Conservation (phyloP, 306 rosid genomes). For the Arachis stenosperma region DNA sequence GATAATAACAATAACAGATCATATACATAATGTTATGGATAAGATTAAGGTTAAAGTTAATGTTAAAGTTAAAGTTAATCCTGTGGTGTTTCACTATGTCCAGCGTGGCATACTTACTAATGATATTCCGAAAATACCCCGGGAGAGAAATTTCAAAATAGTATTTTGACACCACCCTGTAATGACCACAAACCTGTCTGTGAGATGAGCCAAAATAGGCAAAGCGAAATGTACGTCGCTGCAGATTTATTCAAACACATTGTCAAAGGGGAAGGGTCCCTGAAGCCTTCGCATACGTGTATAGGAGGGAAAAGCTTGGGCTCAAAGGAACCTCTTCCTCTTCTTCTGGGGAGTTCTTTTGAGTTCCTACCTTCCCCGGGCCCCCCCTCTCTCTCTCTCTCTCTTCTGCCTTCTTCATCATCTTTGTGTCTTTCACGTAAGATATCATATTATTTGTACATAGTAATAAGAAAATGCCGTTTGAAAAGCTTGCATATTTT, state of each 20-base stretch:
- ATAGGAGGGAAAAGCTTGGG: conserved; percentile 29
- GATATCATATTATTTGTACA: neutral
- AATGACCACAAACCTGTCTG: conserved; percentile 45
- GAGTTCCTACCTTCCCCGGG: conserved; percentile 40
- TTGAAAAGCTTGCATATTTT: neutral
- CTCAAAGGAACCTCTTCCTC: conserved; percentile 40
- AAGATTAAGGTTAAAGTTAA: too few species aligned
- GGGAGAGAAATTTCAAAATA: conserved; percentile 16
- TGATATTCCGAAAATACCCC: conserved; percentile 13
- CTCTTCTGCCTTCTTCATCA: conserved; percentile 1
- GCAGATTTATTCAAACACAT: conserved; percentile 40
- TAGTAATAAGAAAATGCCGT: neutral
- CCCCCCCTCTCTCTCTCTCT: too few species aligned
- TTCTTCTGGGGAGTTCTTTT: conserved; percentile 43
- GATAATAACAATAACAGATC: too few species aligned
- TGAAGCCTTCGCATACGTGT: too few species aligned
- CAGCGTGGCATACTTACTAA: conserved; percentile 10
- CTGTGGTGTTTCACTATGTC: conserved; percentile 3
- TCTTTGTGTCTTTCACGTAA: conserved; percentile 39
- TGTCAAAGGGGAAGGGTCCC: neutral
- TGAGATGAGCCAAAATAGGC: conserved; percentile 50
- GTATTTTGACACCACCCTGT: conserved; percentile 19
- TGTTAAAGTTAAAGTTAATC: neutral
- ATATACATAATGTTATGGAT: too few species aligned
- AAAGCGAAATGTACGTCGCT: conserved; percentile 33